phyloP scores from a whole-genome alignment of 495 filamentous ascomycete species.

The Xylaria scruposa region DNA sequence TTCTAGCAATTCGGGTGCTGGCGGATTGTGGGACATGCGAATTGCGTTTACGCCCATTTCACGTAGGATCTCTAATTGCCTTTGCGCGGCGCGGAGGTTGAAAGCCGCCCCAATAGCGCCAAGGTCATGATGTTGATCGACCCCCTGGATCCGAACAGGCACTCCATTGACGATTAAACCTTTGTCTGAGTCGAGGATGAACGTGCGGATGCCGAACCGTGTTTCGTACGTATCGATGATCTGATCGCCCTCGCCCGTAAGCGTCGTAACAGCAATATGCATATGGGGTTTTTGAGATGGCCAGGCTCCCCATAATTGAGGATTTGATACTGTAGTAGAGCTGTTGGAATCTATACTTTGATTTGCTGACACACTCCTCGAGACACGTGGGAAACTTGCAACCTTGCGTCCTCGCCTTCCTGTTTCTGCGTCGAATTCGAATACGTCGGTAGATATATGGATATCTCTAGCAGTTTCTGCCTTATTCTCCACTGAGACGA shows the following conservation, averaged over 20 bases:
- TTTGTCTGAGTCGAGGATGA: conserved; percentile 34
- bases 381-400: neutral
- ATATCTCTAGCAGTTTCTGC: conserved; percentile 9
- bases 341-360: conserved; percentile 36
- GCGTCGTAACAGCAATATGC: conserved; percentile 46
- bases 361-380: conserved; percentile 6
- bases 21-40: conserved; percentile 53
- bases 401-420: neutral
- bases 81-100: conserved; percentile 39
- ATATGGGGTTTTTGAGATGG: conserved; percentile 46
- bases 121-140: conserved; percentile 18
- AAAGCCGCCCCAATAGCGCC: conserved; percentile 9
- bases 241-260: conserved; percentile 21
- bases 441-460: conserved; percentile 2
- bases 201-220: conserved; percentile 48
- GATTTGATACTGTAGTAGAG: conserved; percentile 38
- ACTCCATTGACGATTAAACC: conserved; percentile 14
- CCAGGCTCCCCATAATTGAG: conserved; percentile 48
- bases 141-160: conserved; percentile 13
- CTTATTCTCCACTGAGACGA: conserved; percentile 44
- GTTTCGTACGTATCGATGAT: conserved; percentile 51
- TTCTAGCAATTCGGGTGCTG: conserved; percentile 57
- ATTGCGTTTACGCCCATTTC: conserved; percentile 52
- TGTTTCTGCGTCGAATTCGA: neutral
- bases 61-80: conserved; percentile 48